Evolutionary conservation across 768 basidiomycete species (phyloP).

Genomic region (Suillus plorans): DNA sequence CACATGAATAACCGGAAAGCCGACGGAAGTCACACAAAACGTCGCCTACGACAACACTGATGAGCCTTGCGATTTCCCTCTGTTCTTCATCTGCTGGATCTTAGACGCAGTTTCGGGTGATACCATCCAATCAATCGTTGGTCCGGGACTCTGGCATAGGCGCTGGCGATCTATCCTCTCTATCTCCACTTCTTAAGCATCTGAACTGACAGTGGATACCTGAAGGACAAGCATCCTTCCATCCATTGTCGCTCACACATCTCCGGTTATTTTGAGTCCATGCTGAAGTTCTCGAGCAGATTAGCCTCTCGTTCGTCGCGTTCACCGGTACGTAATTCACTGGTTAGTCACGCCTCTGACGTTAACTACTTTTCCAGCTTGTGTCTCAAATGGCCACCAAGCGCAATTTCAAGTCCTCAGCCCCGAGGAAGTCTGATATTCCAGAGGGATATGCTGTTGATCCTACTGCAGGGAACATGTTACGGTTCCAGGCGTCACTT

Average conservation of each 20-base stretch:
- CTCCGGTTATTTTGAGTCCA: conserved; percentile 6
- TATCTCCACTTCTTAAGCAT: conserved; percentile 16
- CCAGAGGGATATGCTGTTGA: conserved; percentile 55
- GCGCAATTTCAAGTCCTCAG: conserved; percentile 32
- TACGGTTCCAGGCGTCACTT: conserved; percentile 70
- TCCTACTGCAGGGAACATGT: conserved; percentile 61
- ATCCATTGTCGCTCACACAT: conserved; percentile 5
- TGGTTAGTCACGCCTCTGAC: background rate
- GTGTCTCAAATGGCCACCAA: conserved; percentile 27
- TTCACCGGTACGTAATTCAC: conserved; percentile 13
- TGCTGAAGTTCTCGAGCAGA: conserved; percentile 21
- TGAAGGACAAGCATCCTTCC: conserved; percentile 9
- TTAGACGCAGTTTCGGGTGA: background rate
- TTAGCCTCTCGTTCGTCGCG: conserved; percentile 17
- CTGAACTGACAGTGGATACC: conserved; percentile 7
- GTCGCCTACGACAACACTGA: background rate
- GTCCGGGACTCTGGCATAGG: background rate
- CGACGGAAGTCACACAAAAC: conserved; percentile 4
- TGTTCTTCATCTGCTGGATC: conserved; percentile 1
- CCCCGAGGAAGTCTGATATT: conserved; percentile 29
- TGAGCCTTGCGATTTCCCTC: background rate
- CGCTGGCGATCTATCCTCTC: conserved; percentile 10
- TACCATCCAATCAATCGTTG: conserved; percentile 1
- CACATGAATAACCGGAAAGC: conserved; percentile 11
- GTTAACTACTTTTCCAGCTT: conserved; percentile 5